Percentiles rank a stretch among this genome's conserved stretches.
phyloP scores from a whole-genome alignment of 1,139 yeast species.

The Yamadazyma spencermartinsiae region DNA sequence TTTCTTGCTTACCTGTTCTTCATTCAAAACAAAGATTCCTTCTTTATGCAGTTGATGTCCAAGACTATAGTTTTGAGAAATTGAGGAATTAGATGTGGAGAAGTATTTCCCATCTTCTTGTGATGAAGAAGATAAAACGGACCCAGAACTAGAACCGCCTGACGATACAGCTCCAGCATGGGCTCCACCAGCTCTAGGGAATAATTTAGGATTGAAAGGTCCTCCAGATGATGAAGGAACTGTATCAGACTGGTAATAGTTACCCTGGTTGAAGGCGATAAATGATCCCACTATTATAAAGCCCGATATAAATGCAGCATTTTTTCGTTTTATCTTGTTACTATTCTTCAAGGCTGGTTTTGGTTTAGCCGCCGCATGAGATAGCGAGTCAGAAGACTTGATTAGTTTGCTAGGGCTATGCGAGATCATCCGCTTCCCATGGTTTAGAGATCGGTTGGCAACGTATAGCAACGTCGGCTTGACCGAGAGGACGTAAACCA shows the following conservation, averaged over 20 bases:
- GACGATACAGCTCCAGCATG: background rate
- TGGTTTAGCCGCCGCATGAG: conserved; percentile 12
- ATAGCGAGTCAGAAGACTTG: conserved; percentile 12
- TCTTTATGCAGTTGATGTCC: conserved; percentile 47
- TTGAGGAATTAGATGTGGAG: conserved; percentile 47
- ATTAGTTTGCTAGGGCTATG: conserved; percentile 14
- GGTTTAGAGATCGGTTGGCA: conserved; percentile 24
- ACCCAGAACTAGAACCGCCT: conserved; percentile 4
- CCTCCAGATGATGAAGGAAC: conserved; percentile 29
- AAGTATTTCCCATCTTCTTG: conserved; percentile 32
- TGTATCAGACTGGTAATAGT: conserved; percentile 45
- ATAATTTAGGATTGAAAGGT: conserved; percentile 13
- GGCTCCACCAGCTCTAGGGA: conserved; percentile 9
- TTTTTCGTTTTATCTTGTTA: conserved; percentile 26
- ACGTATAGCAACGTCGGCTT: conserved; percentile 32
- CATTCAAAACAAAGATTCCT: conserved; percentile 54
- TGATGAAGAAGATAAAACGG: background rate
- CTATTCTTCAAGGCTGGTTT: conserved; percentile 11
- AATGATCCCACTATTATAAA: conserved; percentile 48
- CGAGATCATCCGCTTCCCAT: conserved; percentile 18
- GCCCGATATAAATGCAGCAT: conserved; percentile 47
- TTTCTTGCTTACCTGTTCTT: conserved; percentile 70
- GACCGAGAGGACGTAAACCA: conserved; percentile 34
- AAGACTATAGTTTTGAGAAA: conserved; percentile 40
- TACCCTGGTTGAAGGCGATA: conserved; percentile 41